Evolutionary conservation across 2,329 filamentous ascomycete species (phyloP).

Genomic region (Phialemonium atrogriseum): DNA sequence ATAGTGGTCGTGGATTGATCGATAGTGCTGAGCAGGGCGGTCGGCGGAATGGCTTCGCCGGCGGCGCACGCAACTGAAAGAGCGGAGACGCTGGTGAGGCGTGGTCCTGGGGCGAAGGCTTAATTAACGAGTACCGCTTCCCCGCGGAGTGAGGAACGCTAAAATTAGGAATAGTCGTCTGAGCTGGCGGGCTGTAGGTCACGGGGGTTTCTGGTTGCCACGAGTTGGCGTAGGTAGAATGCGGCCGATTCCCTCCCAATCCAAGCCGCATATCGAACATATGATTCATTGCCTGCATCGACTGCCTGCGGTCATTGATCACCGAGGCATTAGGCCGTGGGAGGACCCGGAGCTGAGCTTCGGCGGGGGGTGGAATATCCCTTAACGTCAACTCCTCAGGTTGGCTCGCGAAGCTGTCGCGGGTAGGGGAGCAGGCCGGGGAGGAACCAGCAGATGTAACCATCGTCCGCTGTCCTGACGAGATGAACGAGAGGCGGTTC

Average conservation of each 20-base stretch:
- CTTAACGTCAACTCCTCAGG: conserved; percentile 19
- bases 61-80: conserved; percentile 1
- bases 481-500: conserved; percentile 51
- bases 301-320: conserved; percentile 42
- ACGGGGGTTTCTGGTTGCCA: conserved; percentile 7
- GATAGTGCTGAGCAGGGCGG: conserved; percentile 37
- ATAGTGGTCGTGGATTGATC: conserved; percentile 40
- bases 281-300: conserved; percentile 37
- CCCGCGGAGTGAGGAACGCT: conserved; percentile 39
- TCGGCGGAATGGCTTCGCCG: conserved; percentile 17
- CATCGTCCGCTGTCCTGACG: conserved; percentile 52
- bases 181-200: conserved; percentile 8
- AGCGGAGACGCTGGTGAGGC: conserved; percentile 5
- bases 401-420: conserved; percentile 40
- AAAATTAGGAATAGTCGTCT: conserved; percentile 38
- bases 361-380: conserved; percentile 12
- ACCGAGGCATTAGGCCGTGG: conserved; percentile 44
- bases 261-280: conserved; percentile 30
- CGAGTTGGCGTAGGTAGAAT: conserved; percentile 15
- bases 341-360: conserved; percentile 20
- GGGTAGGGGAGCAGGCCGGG: conserved; percentile 46
- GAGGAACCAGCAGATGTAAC: conserved; percentile 52
- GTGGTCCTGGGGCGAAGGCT: conserved; percentile 12
- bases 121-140: conserved; percentile 35
- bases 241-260: conserved; percentile 15